A percentile compares a stretch with the other conserved stretches of the same genome.
These are phyloP conservation scores for Penicillium paneum DNA, from an alignment of 2,329 filamentous ascomycete genomes.

Conservation along the genomic window DNA sequence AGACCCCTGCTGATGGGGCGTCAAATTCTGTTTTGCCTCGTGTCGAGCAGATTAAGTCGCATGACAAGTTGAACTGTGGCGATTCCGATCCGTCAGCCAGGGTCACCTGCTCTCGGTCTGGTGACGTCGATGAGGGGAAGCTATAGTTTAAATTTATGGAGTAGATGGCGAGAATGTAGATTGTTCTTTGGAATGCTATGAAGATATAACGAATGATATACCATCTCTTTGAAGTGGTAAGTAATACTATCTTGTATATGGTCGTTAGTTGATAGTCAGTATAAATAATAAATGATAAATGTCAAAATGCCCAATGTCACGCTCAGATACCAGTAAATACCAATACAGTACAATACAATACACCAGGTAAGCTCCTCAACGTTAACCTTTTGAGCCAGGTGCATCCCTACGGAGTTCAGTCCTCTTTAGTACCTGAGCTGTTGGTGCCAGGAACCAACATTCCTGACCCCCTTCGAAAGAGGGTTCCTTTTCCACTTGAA, in stretches of 20 bases:
- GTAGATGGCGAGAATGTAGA: background rate
- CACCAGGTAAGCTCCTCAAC: constrained; percentile 13
- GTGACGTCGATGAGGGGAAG: constrained; percentile 7
- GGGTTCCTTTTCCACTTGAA: constrained; percentile 5
- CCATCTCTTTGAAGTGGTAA: background rate
- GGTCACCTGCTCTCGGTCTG: constrained; percentile 6
- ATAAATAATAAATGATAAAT: background rate
- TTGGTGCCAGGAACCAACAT: constrained; percentile 16
- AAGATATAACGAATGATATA: background rate
- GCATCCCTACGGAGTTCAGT: constrained; percentile 16
- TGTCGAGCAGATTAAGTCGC: background rate
- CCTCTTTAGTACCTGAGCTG: constrained; percentile 8
- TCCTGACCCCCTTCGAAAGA: background rate
- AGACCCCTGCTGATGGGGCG: constrained; percentile 3
- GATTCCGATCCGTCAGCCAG: constrained; percentile 2
- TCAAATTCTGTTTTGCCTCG: background rate
- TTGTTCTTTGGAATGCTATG: background rate
- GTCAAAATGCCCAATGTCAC: background rate
- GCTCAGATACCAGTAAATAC: background rate
- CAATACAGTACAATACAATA: background rate
- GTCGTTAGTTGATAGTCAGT: no score
- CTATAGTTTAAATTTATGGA: background rate
- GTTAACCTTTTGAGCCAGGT: constrained; percentile 25
- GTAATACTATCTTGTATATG: no score
- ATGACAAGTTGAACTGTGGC: constrained; percentile 8